phyloP scores from a whole-genome alignment of 495 filamentous ascomycete species.

The Cenococcum geophilum region DNA sequence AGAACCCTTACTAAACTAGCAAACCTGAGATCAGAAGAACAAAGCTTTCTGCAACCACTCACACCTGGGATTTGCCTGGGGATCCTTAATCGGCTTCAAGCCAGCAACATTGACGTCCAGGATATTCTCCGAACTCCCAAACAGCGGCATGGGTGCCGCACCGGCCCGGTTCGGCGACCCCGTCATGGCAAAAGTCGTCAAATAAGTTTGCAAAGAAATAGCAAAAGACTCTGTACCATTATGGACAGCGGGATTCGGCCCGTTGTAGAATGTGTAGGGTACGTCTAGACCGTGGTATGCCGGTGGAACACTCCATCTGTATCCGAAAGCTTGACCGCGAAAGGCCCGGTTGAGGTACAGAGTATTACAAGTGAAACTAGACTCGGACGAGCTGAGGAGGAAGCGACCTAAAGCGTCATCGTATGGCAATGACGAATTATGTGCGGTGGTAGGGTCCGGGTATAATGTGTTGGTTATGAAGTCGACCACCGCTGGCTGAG shows the following conservation, averaged over 20 bases:
- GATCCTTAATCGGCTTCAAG: constrained; percentile 42
- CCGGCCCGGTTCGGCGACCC: constrained; percentile 44
- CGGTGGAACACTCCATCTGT: constrained; percentile 56
- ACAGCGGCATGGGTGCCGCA: constrained; percentile 40
- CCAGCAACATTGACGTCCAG: constrained; percentile 42
- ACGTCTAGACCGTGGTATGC: constrained; percentile 50
- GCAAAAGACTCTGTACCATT: constrained; percentile 40
- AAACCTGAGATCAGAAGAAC: no score
- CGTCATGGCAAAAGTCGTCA: constrained; percentile 50
- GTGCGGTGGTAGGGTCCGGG: constrained; percentile 39
- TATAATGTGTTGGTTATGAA: constrained; percentile 42
- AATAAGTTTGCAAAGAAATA: constrained; percentile 52
- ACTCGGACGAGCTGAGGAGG: constrained; percentile 37
- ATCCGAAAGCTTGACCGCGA: constrained; percentile 50
- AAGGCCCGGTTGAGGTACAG: constrained; percentile 44
- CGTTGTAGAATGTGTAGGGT: constrained; percentile 45
- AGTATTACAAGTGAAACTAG: constrained; percentile 44
- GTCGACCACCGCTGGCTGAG: constrained; percentile 16
- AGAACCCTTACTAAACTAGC: no score
- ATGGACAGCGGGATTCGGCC: constrained; percentile 22
- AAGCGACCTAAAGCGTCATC: constrained; percentile 24
- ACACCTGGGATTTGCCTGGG: neutral
- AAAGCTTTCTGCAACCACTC: neutral
- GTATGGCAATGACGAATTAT: constrained; percentile 20
- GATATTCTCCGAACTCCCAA: constrained; percentile 33